Evolutionary conservation across 805 yeast genomes (phyloP), one percentile per base, ranked within the genome.

Genomic region (Cyberlindnera veronae): DNA sequence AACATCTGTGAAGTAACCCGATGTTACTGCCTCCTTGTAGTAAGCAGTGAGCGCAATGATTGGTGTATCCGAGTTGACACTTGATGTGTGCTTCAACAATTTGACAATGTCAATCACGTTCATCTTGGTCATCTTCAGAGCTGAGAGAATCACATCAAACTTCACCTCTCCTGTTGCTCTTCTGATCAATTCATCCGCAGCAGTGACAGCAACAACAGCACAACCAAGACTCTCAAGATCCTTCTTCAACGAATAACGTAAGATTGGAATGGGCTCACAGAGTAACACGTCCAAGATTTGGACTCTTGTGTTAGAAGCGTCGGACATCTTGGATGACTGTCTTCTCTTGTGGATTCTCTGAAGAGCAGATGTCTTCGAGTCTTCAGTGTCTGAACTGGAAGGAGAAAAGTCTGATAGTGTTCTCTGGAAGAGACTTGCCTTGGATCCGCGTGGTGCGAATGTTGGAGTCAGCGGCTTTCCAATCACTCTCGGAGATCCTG

Each of bases 241-340:
- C 43, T 72, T 76, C 31, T 78, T 73, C 20, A 82, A 72, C 12
- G 86, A 71, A 53, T 76, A 85, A 35, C 95, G 64, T 50, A 86
- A 81, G 41, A 83, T 83, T 0, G 96, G 93, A 44, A 86, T 85
- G 2, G 93, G 88, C 53, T 88, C 96, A 61, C 96, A 89, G 12
- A 88, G 67, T 33, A 91, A 66, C 5, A 89, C 80, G 57, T 86
- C 90, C 50, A 84, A 60, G 3, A 59, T 51, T 26, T 68, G 71
- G 1, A 56, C 26, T 16, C 45, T 44, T 2, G 39, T 45, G 8
- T 39, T 31, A 2, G 50, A 46, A 3, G 38, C 29, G n/a, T 57
- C 58, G 1, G 61, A 52, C 45, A 54, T 48, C 42, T 51, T 63
- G 8, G 79, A 63, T 34, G 78, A 69, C 51, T 74, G 77, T 39